phyloP scores from a whole-genome alignment of 2,329 filamentous ascomycete genomes.

The Graphilbum fragrans region DNA sequence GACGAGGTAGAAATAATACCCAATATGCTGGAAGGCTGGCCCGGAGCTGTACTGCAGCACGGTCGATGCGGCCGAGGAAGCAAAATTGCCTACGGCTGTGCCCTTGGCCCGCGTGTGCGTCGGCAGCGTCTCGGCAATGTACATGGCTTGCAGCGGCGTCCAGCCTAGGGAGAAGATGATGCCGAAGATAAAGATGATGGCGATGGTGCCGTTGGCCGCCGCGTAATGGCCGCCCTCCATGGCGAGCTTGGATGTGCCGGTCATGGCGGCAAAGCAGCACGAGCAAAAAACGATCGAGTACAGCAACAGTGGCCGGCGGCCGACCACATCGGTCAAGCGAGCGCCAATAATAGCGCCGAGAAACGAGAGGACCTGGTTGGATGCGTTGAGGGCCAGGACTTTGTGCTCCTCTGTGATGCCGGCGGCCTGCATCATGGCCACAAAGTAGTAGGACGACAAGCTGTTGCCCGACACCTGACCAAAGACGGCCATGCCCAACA shows the following conservation, averaged over 20 bases:
- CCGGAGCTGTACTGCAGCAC: slow-evolving; percentile 30
- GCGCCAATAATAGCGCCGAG: slow-evolving; percentile 40
- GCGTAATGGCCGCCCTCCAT: slow-evolving; percentile 12
- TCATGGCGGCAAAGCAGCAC: slow-evolving; percentile 34
- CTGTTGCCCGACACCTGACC: slow-evolving; percentile 33
- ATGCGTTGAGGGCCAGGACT: slow-evolving; percentile 35
- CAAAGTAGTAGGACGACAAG: slow-evolving; percentile 41
- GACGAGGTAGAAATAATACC: slow-evolving; percentile 20
- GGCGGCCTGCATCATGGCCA: slow-evolving; percentile 34
- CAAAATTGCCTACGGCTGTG: slow-evolving; percentile 13
- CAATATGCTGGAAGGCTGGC: slow-evolving; percentile 19
- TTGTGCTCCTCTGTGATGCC: slow-evolving; percentile 36
- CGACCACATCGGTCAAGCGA: slow-evolving; percentile 40
- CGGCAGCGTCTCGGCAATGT: slow-evolving; percentile 31
- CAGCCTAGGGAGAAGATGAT: slow-evolving; percentile 20
- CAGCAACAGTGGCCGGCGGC: slow-evolving; percentile 42
- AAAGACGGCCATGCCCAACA: slow-evolving; percentile 23
- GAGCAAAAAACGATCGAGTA: slow-evolving; percentile 32
- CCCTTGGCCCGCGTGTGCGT: slow-evolving; percentile 23
- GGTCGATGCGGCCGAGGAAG: slow-evolving; percentile 12
- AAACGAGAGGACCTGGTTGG: slow-evolving; percentile 41
- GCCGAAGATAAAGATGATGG: slow-evolving; percentile 17
- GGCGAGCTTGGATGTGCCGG: slow-evolving; percentile 31
- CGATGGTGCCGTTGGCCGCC: slow-evolving; percentile 15
- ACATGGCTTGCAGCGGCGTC: slow-evolving; percentile 24